These are phyloP conservation scores for Pinus tabuliformis DNA, from an alignment of 75 land plant species.

Conservation along the genomic window DNA sequence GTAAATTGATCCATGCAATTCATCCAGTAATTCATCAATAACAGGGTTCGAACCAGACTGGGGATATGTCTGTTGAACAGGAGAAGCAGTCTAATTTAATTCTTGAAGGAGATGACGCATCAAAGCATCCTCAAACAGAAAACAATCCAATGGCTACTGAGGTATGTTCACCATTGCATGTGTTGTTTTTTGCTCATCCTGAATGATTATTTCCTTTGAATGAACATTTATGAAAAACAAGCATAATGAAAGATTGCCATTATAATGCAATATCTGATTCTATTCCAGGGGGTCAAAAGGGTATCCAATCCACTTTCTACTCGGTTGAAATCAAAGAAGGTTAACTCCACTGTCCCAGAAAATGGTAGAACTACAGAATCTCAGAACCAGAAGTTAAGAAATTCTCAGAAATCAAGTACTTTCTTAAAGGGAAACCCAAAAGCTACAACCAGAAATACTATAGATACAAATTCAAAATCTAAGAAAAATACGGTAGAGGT, in stretches of 20 bases:
- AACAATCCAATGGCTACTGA: not conserved
- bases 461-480: not conserved
- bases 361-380: not conserved
- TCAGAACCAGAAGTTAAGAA: not conserved
- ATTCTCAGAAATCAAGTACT: not conserved
- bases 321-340: not conserved
- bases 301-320: not conserved
- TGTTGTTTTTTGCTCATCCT: no score
- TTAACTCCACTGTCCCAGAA: not conserved
- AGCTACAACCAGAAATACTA: not conserved
- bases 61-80: not conserved
- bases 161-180: no score
- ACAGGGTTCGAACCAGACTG: no score
- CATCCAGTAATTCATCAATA: no score
- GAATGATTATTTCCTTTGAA: no score
- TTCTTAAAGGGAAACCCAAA: not conserved
- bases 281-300: not conserved
- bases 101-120: not conserved
- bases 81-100: not conserved
- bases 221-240: no score
- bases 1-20: no score
- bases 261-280: no score
- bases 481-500: not conserved
- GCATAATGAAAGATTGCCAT: no score
- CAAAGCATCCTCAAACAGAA: not conserved